Percentiles rank a stretch among this genome's conserved stretches.
Evolutionary conservation across 495 filamentous ascomycete species (phyloP).

Genomic region (Daldinia grandis): DNA sequence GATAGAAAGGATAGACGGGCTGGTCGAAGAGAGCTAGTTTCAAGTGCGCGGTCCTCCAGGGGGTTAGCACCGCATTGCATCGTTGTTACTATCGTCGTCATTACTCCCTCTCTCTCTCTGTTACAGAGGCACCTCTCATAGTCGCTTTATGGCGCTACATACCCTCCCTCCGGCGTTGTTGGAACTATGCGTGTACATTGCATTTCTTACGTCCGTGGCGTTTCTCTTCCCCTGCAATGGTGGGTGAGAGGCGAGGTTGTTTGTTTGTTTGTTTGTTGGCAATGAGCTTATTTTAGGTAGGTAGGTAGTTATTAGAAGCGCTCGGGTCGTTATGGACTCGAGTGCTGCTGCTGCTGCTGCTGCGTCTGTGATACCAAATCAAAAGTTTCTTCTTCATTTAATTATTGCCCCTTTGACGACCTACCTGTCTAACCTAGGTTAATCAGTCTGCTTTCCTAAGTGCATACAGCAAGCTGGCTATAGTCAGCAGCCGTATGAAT

Average conservation of each 20-base stretch:
- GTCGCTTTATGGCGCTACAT: too few species aligned
- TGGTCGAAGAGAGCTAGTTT: background rate
- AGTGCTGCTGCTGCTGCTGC: too few species aligned
- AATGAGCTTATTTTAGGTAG: background rate
- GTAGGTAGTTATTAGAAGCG: background rate
- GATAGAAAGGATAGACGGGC: background rate
- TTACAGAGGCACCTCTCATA: too few species aligned
- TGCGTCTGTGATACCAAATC: slow-evolving; percentile 34
- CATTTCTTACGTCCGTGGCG: slow-evolving; percentile 7
- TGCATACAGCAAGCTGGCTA: too few species aligned
- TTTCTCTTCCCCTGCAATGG: background rate
- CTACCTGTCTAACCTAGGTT: too few species aligned
- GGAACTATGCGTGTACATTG: background rate
- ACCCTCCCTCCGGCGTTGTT: background rate
- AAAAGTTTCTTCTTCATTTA: slow-evolving; percentile 21
- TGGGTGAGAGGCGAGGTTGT: background rate
- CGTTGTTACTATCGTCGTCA: background rate
- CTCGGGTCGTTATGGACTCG: background rate
- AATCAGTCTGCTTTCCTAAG: too few species aligned
- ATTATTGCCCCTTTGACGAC: background rate
- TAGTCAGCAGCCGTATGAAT: too few species aligned
- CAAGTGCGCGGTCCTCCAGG: background rate
- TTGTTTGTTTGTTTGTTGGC: too few species aligned
- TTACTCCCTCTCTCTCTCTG: too few species aligned
- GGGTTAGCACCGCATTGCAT: background rate